Conservation (phyloP, 2,329 filamentous ascomycete species). For the Zymoseptoria crescenta region DNA sequence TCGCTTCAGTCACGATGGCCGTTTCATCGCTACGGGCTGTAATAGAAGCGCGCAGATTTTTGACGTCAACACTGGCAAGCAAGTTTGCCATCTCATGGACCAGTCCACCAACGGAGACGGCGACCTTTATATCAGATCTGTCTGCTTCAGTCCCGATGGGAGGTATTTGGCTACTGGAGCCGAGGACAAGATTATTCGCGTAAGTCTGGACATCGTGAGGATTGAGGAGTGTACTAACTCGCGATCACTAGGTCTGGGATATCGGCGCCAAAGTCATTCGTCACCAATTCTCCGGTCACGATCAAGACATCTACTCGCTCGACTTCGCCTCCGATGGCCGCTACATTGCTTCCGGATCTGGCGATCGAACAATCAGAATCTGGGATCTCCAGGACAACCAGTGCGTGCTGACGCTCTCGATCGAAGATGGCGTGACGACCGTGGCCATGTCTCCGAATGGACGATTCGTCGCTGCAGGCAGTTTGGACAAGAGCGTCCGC, state of each 20-base stretch:
- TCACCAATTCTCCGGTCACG: constrained; percentile 90
- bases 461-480: constrained; percentile 87
- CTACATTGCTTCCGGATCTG: constrained; percentile 90
- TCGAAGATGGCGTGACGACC: constrained; percentile 95
- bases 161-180: constrained; percentile 90
- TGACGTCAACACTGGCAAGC: constrained; percentile 78
- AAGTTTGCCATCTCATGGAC: constrained; percentile 84
- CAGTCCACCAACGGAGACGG: constrained; percentile 78
- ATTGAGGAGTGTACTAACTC: neutral
- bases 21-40: constrained; percentile 93
- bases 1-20: constrained; percentile 89
- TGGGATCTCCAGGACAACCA: constrained; percentile 88
- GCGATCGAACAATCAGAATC: constrained; percentile 85
- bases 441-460: constrained; percentile 96
- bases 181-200: constrained; percentile 93
- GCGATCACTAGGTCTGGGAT: constrained; percentile 76
- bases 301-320: constrained; percentile 96
- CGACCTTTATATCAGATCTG: constrained; percentile 93
- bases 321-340: constrained; percentile 92
- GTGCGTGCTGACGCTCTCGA: constrained; percentile 76
- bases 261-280: constrained; percentile 76
- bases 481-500: constrained; percentile 92
- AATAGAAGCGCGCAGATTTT: constrained; percentile 99
- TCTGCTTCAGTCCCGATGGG: constrained; percentile 97
- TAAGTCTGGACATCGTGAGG: constrained; percentile 39